Percentiles rank a stretch among this genome's conserved stretches.
These are phyloP conservation scores for Aspergillus carlsbadensis DNA, from an alignment of 495 filamentous ascomycete species.

Conservation along the genomic window DNA sequence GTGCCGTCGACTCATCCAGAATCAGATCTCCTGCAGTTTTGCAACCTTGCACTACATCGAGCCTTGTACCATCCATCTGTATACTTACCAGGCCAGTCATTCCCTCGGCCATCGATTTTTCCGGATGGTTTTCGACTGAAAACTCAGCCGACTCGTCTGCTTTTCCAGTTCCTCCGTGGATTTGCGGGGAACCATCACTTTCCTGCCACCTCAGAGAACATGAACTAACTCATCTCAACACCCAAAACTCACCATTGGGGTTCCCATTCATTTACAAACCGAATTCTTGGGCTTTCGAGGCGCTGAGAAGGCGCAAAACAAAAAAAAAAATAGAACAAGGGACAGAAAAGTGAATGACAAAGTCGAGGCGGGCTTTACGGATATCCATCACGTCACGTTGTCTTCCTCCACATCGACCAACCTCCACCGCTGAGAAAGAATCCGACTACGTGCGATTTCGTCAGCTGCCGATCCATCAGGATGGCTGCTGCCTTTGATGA, in stretches of 20 bases:
- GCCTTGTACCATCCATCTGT: no score
- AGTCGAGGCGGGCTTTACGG: neutral
- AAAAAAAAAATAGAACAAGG: neutral
- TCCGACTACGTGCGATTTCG: conserved; percentile 13
- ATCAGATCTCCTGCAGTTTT: no score
- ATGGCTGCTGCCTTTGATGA: conserved; percentile 68
- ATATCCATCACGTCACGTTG: conserved; percentile 49
- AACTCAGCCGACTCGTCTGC: neutral
- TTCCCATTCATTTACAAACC: neutral
- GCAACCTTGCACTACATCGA: no score
- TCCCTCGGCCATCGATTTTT: no score
- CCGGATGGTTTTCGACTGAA: no score
- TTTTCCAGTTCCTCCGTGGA: neutral
- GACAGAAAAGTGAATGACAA: neutral
- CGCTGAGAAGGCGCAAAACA: neutral
- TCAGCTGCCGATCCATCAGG: conserved; percentile 11
- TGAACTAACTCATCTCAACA: neutral
- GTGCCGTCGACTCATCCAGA: no score
- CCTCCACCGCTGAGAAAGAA: conserved; percentile 11
- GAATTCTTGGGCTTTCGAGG: neutral
- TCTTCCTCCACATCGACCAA: conserved; percentile 13
- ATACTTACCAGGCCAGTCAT: no score
- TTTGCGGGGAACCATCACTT: neutral
- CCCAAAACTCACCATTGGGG: neutral
- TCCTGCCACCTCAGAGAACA: neutral